These are phyloP conservation scores for Pleurotus ostreatus DNA, from an alignment of 768 basidiomycete species.

Conservation along the genomic window DNA sequence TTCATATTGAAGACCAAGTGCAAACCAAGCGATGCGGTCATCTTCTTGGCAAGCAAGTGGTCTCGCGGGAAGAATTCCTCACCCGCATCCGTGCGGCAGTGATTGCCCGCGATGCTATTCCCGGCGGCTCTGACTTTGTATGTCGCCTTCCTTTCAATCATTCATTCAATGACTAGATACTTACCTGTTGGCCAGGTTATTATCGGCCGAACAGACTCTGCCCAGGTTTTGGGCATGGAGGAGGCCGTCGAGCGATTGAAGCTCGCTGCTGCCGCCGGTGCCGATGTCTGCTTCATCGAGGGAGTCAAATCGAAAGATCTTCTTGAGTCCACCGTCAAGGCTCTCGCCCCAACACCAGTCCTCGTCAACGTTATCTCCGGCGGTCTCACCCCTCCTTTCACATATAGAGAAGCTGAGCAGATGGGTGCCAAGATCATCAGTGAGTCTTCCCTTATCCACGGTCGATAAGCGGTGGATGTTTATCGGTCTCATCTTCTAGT, in stretches of 20 bases:
- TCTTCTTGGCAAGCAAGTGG: constrained; percentile 50
- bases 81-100: constrained; percentile 51
- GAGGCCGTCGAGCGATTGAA: constrained; percentile 44
- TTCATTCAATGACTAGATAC: background rate
- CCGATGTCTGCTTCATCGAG: constrained; percentile 52
- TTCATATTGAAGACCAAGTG: constrained; percentile 56
- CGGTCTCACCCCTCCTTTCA: constrained; percentile 48
- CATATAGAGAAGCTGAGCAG: constrained; percentile 38
- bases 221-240: constrained; percentile 47
- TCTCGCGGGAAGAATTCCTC: constrained; percentile 43
- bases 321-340: constrained; percentile 32
- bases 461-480: background rate
- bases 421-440: constrained; percentile 42
- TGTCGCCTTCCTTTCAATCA: constrained; percentile 34
- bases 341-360: constrained; percentile 39
- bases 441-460: constrained; percentile 10
- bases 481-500: constrained; percentile 22
- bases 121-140: constrained; percentile 18
- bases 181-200: constrained; percentile 28
- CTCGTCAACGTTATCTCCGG: constrained; percentile 49
- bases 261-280: constrained; percentile 37
- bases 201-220: constrained; percentile 50
- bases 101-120: constrained; percentile 41
- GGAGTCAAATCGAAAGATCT: constrained; percentile 44
- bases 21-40: constrained; percentile 55